A percentile compares a stretch with the other conserved stretches of the same genome.
phyloP scores from a whole-genome alignment of 257 asterid species.

The Knoxia roxburghii region DNA sequence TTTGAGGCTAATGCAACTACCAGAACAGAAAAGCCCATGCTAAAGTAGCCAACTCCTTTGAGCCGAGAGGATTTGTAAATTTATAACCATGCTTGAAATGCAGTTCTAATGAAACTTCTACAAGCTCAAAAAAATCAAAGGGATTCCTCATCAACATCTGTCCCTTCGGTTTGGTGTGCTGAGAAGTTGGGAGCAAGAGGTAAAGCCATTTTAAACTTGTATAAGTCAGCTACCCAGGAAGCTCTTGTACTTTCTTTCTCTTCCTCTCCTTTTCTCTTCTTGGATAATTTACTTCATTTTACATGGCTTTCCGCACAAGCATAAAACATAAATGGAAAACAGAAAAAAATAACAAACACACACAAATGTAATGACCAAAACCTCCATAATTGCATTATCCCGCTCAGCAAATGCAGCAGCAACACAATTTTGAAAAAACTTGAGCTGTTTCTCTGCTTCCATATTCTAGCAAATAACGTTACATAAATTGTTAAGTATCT shows the following conservation, averaged over 20 bases:
- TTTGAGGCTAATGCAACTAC: neutral
- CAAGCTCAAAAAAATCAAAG: neutral
- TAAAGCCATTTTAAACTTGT: constrained; percentile 3
- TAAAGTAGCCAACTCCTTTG: neutral
- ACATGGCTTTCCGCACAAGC: neutral
- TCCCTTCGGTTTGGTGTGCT: neutral
- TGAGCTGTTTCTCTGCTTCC: constrained; percentile 93
- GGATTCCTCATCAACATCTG: neutral
- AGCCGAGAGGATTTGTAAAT: neutral
- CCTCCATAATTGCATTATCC: constrained; percentile 96
- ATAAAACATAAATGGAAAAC: neutral
- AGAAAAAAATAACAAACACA: constrained; percentile 6
- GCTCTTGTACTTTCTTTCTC: neutral
- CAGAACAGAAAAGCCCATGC: neutral
- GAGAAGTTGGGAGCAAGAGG: neutral
- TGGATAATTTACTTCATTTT: neutral
- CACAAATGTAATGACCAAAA: constrained; percentile 16
- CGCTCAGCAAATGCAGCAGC: constrained; percentile 96
- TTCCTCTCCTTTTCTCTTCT: neutral
- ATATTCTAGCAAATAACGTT: constrained; percentile 44
- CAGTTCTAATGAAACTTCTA: neutral
- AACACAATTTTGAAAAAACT: constrained; percentile 89
- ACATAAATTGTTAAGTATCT: constrained; percentile 2
- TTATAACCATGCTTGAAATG: neutral
- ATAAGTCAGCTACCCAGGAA: neutral